phyloP scores from a whole-genome alignment of 1,139 yeast genomes.

The Kazachstania sp. region DNA sequence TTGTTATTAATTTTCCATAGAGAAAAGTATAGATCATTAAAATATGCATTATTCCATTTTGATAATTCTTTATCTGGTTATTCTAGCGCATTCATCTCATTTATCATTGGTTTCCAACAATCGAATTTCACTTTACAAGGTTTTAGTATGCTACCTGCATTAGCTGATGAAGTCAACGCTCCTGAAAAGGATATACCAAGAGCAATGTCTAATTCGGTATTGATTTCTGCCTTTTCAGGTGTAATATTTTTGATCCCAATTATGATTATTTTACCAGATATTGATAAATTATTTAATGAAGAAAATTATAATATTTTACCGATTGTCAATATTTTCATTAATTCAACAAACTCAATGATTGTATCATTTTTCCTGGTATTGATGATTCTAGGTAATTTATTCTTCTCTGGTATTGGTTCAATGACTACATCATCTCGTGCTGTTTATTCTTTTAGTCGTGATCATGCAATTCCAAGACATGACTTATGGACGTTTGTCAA shows the following conservation, averaged over 20 bases:
- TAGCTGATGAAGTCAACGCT: constrained; percentile 71
- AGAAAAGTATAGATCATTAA: constrained; percentile 49
- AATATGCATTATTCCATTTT: constrained; percentile 55
- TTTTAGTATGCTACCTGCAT: constrained; percentile 71
- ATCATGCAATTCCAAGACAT: constrained; percentile 72
- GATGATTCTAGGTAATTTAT: constrained; percentile 59
- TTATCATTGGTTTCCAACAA: constrained; percentile 67
- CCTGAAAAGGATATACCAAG: constrained; percentile 74
- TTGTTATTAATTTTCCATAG: constrained; percentile 50
- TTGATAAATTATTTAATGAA: constrained; percentile 37
- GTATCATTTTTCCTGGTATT: constrained; percentile 61
- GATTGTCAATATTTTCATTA: constrained; percentile 48
- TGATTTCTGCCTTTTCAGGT: constrained; percentile 59
- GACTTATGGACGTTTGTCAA: constrained; percentile 59
- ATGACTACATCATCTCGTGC: constrained; percentile 81
- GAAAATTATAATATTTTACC: constrained; percentile 55
- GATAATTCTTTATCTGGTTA: constrained; percentile 68
- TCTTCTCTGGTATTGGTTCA: constrained; percentile 73
- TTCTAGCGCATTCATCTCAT: constrained; percentile 53
- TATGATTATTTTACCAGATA: constrained; percentile 61
- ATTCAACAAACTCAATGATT: constrained; percentile 58
- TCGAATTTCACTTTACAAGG: constrained; percentile 76
- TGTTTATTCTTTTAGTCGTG: constrained; percentile 82
- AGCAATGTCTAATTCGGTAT: constrained; percentile 60
- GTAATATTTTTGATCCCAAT: constrained; percentile 64